A percentile compares a stretch with the other conserved stretches of the same genome.
These are phyloP conservation scores for Grifola frondosa DNA, from an alignment of 1,284 basidiomycete genomes.

Conservation along the genomic window DNA sequence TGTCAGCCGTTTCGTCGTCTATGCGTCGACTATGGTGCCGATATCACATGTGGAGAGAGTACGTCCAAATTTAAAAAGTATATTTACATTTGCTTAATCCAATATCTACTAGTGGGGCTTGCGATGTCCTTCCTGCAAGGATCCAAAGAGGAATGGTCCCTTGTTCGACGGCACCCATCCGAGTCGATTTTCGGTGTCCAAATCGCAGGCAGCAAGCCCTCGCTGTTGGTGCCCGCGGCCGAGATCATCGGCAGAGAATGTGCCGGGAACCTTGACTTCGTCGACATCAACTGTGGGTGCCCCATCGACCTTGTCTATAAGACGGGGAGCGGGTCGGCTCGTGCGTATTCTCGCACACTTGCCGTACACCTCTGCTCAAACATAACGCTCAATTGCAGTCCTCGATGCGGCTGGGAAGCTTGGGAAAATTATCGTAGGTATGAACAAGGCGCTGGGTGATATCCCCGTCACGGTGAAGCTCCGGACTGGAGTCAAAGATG, in stretches of 20 bases:
- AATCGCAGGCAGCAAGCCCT: constrained; percentile 76
- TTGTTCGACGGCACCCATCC: constrained; percentile 83
- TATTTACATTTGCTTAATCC: too few species aligned
- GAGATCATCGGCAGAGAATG: constrained; percentile 80
- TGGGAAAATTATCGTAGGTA: constrained; percentile 86
- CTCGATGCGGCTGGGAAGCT: constrained; percentile 83
- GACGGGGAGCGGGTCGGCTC: constrained; percentile 85
- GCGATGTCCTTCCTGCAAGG: constrained; percentile 80
- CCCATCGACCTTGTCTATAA: constrained; percentile 97
- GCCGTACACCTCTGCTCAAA: neutral
- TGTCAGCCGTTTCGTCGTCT: constrained; percentile 87
- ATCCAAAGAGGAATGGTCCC: constrained; percentile 89
- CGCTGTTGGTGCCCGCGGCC: constrained; percentile 77
- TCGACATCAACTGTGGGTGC: constrained; percentile 96
- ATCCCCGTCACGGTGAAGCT: constrained; percentile 96
- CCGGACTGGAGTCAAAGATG: constrained; percentile 88
- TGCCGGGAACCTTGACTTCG: constrained; percentile 74
- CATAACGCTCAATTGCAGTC: constrained; percentile 45
- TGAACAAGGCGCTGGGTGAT: constrained; percentile 89
- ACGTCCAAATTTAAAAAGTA: too few species aligned
- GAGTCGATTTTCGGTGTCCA: constrained; percentile 94
- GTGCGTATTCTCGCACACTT: constrained; percentile 41
- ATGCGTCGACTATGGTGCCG: constrained; percentile 84
- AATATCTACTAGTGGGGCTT: constrained; percentile 82
- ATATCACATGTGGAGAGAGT: constrained; percentile 97